These are phyloP conservation scores for Phytopythium delawarense DNA, from an alignment of 352 stramenopile species.

Conservation along the genomic window DNA sequence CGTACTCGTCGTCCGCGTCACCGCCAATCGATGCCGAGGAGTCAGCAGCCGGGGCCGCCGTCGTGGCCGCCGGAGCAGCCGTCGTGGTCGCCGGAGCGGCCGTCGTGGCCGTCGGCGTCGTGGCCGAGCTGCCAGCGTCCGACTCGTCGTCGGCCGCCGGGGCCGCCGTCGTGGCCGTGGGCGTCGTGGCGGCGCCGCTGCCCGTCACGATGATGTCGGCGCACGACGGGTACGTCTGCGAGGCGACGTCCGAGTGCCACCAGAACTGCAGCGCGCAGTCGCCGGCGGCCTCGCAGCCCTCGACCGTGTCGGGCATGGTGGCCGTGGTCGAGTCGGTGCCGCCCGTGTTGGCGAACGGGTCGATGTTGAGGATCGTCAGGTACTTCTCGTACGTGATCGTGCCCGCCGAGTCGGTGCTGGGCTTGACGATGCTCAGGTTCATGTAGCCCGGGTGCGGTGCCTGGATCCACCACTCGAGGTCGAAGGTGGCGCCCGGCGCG, in stretches of 20 bases:
- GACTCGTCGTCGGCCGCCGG: constrained; percentile 1
- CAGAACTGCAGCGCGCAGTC: constrained; percentile 36
- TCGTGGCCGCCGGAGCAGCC: constrained; percentile 5
- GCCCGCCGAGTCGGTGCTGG: constrained; percentile 25
- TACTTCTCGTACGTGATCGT: constrained; percentile 45
- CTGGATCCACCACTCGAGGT: constrained; percentile 40
- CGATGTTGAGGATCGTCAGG: constrained; percentile 24
- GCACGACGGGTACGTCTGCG: constrained; percentile 36
- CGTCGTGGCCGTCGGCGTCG: constrained; percentile 5
- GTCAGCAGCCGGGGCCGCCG: constrained; percentile 7
- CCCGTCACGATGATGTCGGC: constrained; percentile 29
- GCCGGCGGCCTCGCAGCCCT: constrained; percentile 28
- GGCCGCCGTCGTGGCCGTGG: constrained; percentile 9
- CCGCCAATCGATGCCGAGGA: constrained; percentile 10
- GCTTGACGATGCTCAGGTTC: constrained; percentile 51
- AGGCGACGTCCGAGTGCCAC: constrained; percentile 33
- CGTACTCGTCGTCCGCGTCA: constrained; percentile 9
- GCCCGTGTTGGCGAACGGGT: constrained; percentile 35
- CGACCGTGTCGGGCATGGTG: constrained; percentile 33
- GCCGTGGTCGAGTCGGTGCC: constrained; percentile 20
- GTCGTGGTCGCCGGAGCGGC: background rate
- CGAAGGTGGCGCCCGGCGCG: constrained; percentile 16
- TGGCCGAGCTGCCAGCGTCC: background rate
- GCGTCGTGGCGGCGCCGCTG: constrained; percentile 11
- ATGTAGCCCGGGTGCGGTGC: constrained; percentile 49